These are phyloP conservation scores for Nemania abortiva DNA, from an alignment of 2,329 filamentous ascomycete species.

Conservation along the genomic window DNA sequence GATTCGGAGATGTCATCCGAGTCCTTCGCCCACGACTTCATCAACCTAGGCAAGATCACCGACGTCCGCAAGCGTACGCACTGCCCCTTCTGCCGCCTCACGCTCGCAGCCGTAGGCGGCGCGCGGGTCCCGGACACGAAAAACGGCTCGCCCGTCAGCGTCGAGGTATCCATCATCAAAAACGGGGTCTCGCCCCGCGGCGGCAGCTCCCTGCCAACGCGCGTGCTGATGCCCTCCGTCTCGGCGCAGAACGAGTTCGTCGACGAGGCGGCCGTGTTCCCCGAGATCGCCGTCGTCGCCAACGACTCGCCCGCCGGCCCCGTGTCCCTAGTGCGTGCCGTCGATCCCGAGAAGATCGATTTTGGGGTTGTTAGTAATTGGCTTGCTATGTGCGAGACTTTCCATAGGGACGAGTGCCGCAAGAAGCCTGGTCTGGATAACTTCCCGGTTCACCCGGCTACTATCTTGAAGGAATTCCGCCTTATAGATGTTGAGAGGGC, in stretches of 20 bases:
- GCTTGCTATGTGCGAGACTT: constrained; percentile 13
- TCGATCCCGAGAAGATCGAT: constrained; percentile 15
- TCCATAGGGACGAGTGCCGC: constrained; percentile 22
- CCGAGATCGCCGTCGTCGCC: constrained; percentile 15
- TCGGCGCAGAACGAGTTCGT: constrained; percentile 4
- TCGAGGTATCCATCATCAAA: constrained; percentile 16
- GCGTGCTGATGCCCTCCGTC: constrained; percentile 19
- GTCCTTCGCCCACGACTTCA: constrained; percentile 11
- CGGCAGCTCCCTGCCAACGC: neutral
- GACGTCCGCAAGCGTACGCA: constrained; percentile 16
- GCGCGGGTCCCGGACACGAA: constrained; percentile 14
- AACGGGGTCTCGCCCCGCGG: constrained; percentile 5
- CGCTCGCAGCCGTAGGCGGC: constrained; percentile 16
- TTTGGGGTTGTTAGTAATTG: constrained; percentile 16
- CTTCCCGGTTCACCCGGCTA: constrained; percentile 21
- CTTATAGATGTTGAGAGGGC: constrained; percentile 21
- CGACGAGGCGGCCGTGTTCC: constrained; percentile 16
- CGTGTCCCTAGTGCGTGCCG: constrained; percentile 1
- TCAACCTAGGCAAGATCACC: constrained; percentile 21
- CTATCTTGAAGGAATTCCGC: constrained; percentile 14
- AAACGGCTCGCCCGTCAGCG: constrained; percentile 17
- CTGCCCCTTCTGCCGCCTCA: constrained; percentile 32
- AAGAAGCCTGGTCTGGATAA: constrained; percentile 21
- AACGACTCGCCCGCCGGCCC: constrained; percentile 14
- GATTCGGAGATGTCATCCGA: constrained; percentile 16